Evolutionary conservation across 176 grass and related monocot genomes (phyloP).

Genomic region (Carex scoparia): DNA sequence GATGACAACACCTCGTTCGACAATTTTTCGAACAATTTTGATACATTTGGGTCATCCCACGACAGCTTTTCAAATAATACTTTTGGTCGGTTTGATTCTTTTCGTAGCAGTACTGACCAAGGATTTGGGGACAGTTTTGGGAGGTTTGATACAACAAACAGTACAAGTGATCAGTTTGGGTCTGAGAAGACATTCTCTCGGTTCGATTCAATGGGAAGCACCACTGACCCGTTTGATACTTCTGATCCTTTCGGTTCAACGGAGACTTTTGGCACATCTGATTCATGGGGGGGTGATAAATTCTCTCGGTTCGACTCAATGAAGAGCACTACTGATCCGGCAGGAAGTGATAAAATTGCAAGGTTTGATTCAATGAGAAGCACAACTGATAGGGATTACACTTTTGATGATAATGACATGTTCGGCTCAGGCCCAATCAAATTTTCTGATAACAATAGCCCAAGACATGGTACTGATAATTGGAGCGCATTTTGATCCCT

Average conservation of each 20-base stretch:
- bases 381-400: constrained; percentile 40
- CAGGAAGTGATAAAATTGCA: constrained; percentile 17
- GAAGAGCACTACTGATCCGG: constrained; percentile 45
- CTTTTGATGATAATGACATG: constrained; percentile 57
- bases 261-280: constrained; percentile 16
- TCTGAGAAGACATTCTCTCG: constrained; percentile 30
- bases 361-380: constrained; percentile 38
- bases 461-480: constrained; percentile 63
- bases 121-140: constrained; percentile 40
- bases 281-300: constrained; percentile 1
- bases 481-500: constrained; percentile 80
- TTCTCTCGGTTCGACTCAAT: constrained; percentile 72
- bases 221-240: constrained; percentile 33
- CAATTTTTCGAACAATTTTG: constrained; percentile 67
- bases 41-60: constrained; percentile 54
- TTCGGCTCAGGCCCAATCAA: constrained; percentile 70
- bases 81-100: constrained; percentile 71
- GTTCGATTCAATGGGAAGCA: constrained; percentile 38
- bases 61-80: constrained; percentile 39
- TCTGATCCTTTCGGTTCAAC: constrained; percentile 33
- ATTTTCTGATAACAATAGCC: constrained; percentile 45
- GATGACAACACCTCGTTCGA: constrained; percentile 77
- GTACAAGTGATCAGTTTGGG: constrained; percentile 41
- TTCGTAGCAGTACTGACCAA: constrained; percentile 62
- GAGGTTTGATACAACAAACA: constrained; percentile 68